A percentile compares a stretch with the other conserved stretches of the same genome.
phyloP scores from a whole-genome alignment of 176 grass and related monocot species.

The Cenchrus purpureus region DNA sequence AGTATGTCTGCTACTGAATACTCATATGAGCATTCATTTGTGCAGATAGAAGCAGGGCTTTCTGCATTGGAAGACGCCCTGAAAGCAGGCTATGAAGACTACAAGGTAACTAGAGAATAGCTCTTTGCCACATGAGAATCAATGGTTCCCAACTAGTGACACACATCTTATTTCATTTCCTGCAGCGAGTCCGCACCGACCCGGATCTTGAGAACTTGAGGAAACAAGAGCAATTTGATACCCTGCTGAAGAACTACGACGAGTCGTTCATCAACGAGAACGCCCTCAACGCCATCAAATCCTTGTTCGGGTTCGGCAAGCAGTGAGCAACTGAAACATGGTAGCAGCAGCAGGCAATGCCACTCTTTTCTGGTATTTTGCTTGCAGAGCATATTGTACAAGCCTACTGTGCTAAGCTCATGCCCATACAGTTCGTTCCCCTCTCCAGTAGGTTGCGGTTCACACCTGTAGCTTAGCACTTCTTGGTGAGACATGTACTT shows the following conservation, averaged over 20 bases:
- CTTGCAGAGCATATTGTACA: constrained; percentile 2
- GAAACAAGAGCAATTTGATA: constrained; percentile 60
- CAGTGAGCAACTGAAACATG: constrained; percentile 46
- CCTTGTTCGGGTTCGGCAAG: constrained; percentile 80
- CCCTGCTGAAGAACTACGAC: constrained; percentile 80
- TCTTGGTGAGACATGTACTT: constrained; percentile 47
- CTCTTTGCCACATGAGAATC: neutral
- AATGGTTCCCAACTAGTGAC: neutral
- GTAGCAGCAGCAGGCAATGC: neutral
- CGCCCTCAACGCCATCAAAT: constrained; percentile 95
- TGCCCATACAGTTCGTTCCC: constrained; percentile 3
- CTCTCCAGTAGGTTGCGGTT: constrained; percentile 14
- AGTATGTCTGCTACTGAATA: constrained; percentile 19
- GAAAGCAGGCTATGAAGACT: constrained; percentile 85
- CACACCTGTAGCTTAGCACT: constrained; percentile 40
- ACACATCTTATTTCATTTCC: constrained; percentile 15
- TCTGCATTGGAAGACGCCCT: constrained; percentile 92
- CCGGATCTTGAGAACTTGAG: constrained; percentile 79
- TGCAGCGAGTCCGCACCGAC: constrained; percentile 75
- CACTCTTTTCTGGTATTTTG: neutral
- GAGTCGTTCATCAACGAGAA: constrained; percentile 97
- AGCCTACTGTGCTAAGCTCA: neutral
- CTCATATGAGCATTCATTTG: constrained; percentile 11
- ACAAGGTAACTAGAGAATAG: constrained; percentile 62
- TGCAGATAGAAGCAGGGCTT: constrained; percentile 76